Evolutionary conservation across 164 flowering plant genomes (phyloP), one percentile per base, ranked within the genome.

Genomic region (Aristolochia californica): DNA sequence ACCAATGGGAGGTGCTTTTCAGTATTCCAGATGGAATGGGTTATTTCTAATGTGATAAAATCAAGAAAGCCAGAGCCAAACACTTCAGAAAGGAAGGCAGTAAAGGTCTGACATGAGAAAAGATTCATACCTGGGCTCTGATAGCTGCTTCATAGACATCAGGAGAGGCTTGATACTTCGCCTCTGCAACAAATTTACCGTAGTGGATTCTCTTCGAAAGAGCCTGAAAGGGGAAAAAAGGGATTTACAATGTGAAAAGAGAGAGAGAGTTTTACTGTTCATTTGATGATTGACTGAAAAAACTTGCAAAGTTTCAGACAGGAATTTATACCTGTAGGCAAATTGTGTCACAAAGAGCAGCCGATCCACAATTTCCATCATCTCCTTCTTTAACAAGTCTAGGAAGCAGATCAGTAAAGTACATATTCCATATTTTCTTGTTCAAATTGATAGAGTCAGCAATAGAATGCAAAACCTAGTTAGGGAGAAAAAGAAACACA

Each of bases 201-300:
- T 89, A 93, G 62, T 93, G 98, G 43, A 89, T 85, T 75, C 96
- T 77, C 67, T 85, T 93, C 25, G 97, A 89, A n/a, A 93, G 82
- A 47, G 78, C 80, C 99, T 89, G 79, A 68, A 67, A 60, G 23
- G 43, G 49, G 51, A 9, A 48, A 22, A 18, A 48, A 0, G 51
- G 7, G 58, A 34, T 7, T 7, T 34, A 27, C 16, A 55, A 27
- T 5, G 0, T 0, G 10, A 1, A 23, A 0, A 27, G 50, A 47
- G 1, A 17, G 50, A 47, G n/a, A 16, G 22, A 13, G 15, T 47
- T 47, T 45, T 45, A 18, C 48, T 12, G 7, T 28, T 28, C 34
- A 28, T 28, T 28, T 28, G 34, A 7, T 28, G 34, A 28, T 28
- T 34, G 40, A 34, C 40, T 0, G 40, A 17, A 22, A 7, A 30